Base-by-base conservation (phyloP, 169 alveolate species). In the Plasmodium berghei region DNA sequence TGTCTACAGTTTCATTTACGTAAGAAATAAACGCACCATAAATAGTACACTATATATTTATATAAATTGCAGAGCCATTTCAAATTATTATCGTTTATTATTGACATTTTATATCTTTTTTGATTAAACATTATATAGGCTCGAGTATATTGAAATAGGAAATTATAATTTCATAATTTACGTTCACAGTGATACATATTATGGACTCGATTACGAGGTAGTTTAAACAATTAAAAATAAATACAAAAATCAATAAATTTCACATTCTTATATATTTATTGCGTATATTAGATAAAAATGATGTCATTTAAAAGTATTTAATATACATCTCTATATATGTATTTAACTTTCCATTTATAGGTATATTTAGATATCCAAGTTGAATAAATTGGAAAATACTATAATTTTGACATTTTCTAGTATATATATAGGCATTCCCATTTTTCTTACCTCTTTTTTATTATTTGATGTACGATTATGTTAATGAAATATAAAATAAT, bases 191-290 rank as follows among this genome's bases (percentile, higher is more conserved):
- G 89, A 77, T 59, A 77, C 77, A 2, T 77, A 64, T 46, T 77
- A 77, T 55, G 89, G 89, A 48, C 26, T 77, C 22, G 89, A 77
- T 55, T 54, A 77, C 62, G 71, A 77, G 59, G 89, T 77, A 34
- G 66, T 34, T 63, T 14, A 26, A 69, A 22, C 42, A 70, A 70
- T 10, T 26, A 56, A 14, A 45, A 45, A 14, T 46, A 70, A 14
- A 34, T 5, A 34, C 42, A 34, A 34, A 4, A 34, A 34, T 34
- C 8, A 34, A 3, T 34, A 34, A 0, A 34, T 3, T 34, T 34
- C 5, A 2, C 42, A 34, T 34, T 34, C 42, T 34, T 34, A 5
- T 9, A 52, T 52, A n/a, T 52, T 12, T 52, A 52, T 52, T 5
- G 6, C 42, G 42, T 34, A 34, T 34, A 63, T 9, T 22, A 9